Evolutionary conservation across 768 basidiomycete species (phyloP).

Genomic region (Tylopilus felleus): DNA sequence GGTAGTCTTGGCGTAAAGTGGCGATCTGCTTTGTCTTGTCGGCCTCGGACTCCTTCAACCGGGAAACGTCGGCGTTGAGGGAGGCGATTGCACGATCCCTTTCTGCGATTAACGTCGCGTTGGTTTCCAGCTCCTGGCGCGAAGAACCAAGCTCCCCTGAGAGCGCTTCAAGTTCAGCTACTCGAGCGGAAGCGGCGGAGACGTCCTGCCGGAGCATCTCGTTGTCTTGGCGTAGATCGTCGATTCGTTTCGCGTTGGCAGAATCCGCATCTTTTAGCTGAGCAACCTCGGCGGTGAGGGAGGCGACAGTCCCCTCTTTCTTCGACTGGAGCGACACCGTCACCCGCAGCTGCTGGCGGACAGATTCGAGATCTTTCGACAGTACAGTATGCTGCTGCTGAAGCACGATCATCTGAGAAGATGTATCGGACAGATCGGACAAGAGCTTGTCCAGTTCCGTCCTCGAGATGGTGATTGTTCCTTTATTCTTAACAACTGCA

Average conservation of each 20-base stretch:
- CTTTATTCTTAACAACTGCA: not conserved
- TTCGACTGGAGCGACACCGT: not conserved
- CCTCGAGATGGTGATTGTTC: not conserved
- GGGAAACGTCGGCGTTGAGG: not conserved
- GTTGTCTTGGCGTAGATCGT: not conserved
- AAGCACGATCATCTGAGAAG: not conserved
- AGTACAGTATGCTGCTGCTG: not conserved
- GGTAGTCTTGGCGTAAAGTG: not conserved
- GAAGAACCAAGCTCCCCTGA: not conserved
- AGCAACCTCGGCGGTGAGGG: not conserved
- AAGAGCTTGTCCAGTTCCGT: conserved; percentile 7
- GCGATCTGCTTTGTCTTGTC: not conserved
- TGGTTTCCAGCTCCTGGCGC: not conserved
- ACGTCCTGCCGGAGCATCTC: not conserved
- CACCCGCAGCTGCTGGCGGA: not conserved
- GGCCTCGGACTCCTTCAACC: not conserved
- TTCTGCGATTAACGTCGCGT: not conserved
- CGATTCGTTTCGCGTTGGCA: not conserved
- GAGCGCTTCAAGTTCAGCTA: not conserved
- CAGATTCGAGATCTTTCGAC: not conserved
- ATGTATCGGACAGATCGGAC: not conserved
- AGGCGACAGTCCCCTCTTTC: not conserved
- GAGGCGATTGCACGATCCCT: not conserved
- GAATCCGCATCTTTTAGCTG: not conserved
- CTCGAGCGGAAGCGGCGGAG: not conserved